Evolutionary conservation across 768 basidiomycete species (phyloP), one percentile per base, ranked within the genome.

Genomic region (Udeniomyces megalosporus): DNA sequence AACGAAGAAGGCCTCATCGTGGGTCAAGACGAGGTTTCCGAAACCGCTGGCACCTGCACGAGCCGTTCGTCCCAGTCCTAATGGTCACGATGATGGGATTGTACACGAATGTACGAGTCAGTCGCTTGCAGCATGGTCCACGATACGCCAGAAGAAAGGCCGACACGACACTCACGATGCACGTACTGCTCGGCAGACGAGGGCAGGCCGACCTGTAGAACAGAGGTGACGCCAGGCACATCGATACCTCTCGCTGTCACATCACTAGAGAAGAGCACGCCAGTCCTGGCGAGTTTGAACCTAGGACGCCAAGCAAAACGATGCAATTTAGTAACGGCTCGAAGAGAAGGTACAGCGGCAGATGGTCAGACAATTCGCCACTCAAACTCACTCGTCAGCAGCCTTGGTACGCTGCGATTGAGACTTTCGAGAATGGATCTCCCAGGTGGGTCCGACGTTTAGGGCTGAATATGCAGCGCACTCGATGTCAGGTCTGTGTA

Each of bases 161-260:
- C n/a, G n/a, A n/a, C n/a, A n/a, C n/a, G n/a, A n/a, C n/a, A n/a
- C n/a, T n/a, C n/a, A n/a, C n/a, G 70, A 67, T 77, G 76, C 38
- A 76, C 70, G 67, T 76, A 76, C 66, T 76, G 74, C 67, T 76
- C 75, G 5, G 69, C 61, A 29, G 64, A 69, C 54, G 67, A 68
- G 7, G 76, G 76, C 10, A 74, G 66, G 26, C 75, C 75, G 59
- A 73, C 71, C 69, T 84, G 83, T 7, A 83, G 67, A 49, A 84
- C 79, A 0, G 79, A 75, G 0, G 82, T 81, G 11, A 60, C 58
- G 20, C 80, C 80, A 3, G 82, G 81, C 69, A 84, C 81, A 70
- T 85, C 83, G 74, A 85, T 81, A 7, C 84, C 84, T 22, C 84
- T 75, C 1, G 83, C 75, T 7, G 71, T 72, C 17, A 76, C 74